phyloP scores from a whole-genome alignment of 1,284 basidiomycete species.

The Ceratobasidium sp. region DNA sequence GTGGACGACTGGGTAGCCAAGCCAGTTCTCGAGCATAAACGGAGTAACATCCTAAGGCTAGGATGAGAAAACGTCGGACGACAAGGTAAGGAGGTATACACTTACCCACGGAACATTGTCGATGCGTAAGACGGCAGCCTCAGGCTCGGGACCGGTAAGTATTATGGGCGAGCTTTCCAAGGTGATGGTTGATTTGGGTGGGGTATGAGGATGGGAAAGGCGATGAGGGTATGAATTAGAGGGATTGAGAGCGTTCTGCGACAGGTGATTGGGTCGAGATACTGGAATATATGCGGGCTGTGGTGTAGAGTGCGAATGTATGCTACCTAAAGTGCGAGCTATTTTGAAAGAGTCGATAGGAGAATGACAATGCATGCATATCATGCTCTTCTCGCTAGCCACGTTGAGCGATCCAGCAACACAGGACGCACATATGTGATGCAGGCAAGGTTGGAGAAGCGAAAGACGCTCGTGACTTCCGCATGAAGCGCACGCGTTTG shows the following conservation, averaged over 20 bases:
- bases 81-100: slow-evolving; percentile 34
- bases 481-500: slow-evolving; percentile 31
- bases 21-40: slow-evolving; percentile 69
- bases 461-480: slow-evolving; percentile 58
- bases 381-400: slow-evolving; percentile 84
- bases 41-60: slow-evolving; percentile 77
- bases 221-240: not conserved
- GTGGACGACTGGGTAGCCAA: slow-evolving; percentile 68
- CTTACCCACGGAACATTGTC: slow-evolving; percentile 87
- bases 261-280: not conserved
- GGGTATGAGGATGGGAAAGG: not conserved
- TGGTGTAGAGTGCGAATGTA: slow-evolving; percentile 1
- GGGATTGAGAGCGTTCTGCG: not conserved
- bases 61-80: not conserved
- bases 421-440: slow-evolving; percentile 78
- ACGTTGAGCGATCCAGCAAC: slow-evolving; percentile 84
- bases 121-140: slow-evolving; percentile 70
- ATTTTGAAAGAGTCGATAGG: slow-evolving; percentile 72
- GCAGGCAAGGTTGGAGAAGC: slow-evolving; percentile 73
- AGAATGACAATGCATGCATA: slow-evolving; percentile 76
- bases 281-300: not conserved
- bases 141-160: not conserved
- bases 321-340: not conserved
- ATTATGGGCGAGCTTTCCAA: not conserved
- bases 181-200: not conserved